Evolutionary conservation across 352 stramenopile genomes (phyloP).

Genomic region (Pythium coloratum): DNA sequence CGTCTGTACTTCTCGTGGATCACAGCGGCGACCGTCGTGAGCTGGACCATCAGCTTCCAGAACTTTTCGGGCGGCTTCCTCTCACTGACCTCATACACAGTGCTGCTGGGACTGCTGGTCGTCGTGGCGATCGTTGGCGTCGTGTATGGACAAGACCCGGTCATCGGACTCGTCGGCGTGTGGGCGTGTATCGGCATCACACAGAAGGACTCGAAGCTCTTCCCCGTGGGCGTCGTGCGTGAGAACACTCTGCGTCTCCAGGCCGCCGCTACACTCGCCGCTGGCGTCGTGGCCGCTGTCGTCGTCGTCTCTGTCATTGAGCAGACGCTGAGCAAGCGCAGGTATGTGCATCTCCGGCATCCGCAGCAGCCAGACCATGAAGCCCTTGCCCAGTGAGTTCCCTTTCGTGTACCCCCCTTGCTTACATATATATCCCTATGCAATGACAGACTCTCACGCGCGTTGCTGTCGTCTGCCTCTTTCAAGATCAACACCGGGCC

Average conservation of each 20-base stretch:
- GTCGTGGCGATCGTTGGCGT: slow-evolving; percentile 44
- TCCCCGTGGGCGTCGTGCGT: slow-evolving; percentile 21
- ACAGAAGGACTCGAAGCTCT: slow-evolving; percentile 34
- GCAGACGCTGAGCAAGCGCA: slow-evolving; percentile 9
- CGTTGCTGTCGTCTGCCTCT: slow-evolving; percentile 22
- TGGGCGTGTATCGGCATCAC: slow-evolving; percentile 57
- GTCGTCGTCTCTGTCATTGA: slow-evolving; percentile 16
- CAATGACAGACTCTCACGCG: slow-evolving; percentile 28
- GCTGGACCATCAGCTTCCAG: slow-evolving; percentile 56
- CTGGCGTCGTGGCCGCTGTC: slow-evolving; percentile 15
- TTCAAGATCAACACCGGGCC: slow-evolving; percentile 21
- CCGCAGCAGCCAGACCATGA: slow-evolving; percentile 33
- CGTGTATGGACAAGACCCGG: slow-evolving; percentile 48
- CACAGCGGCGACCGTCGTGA: slow-evolving; percentile 49
- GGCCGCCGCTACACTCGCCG: slow-evolving; percentile 37
- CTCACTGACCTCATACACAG: slow-evolving; percentile 42
- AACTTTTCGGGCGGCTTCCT: slow-evolving; percentile 37
- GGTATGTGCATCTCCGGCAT: slow-evolving; percentile 22
- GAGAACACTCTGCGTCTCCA: slow-evolving; percentile 47
- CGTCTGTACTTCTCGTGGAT: slow-evolving; percentile 69
- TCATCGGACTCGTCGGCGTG: slow-evolving; percentile 51
- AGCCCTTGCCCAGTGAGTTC: slow-evolving; percentile 24
- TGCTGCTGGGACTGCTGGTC: slow-evolving; percentile 45
- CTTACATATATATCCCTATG: background rate
- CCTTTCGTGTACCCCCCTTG: slow-evolving; percentile 7